Evolutionary conservation across 1,139 yeast species (phyloP), one percentile per base, ranked within the genome.

Genomic region (Kodamaea arcana): DNA sequence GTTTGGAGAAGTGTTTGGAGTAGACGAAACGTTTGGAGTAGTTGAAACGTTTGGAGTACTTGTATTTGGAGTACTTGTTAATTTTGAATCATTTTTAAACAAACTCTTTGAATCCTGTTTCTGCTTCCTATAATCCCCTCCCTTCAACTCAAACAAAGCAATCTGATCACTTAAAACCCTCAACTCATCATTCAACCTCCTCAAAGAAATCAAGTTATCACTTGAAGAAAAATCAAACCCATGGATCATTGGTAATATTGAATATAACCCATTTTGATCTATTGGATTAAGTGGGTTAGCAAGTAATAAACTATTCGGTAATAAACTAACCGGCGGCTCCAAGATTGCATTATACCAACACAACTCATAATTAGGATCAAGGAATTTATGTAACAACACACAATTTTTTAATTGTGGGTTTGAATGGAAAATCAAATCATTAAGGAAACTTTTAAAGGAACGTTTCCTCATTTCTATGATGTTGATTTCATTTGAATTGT

Each of bases 291-390:
- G 46, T 1, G 76, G 76, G 36, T 69, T 69, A 5, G 72, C 69
- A 22, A 69, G 51, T 22, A 70, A 47, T 33, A 68, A 50, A 38
- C 63, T 65, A 35, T 60, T 56, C 1, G 75, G 75, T 13, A 70
- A 50, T 31, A 58, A 47, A 38, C 55, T 67, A 3, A 61, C 64
- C 1, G 76, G 76, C 4, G 75, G 73, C 45, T 69, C 75, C 46
- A 60, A 59, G 31, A 69, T 50, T 6, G 75, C 76, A 50, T 67
- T 67, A 30, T 58, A 58, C 76, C 76, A 70, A 39, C 70, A 58
- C 41, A 63, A 52, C 44, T 70, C 76, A 44, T 69, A 69, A 50
- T 66, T 69, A 12, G 76, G 76, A 44, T 70, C 76, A 36, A 70
- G 52, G 40, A 70, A 70, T 46, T 70, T 70, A 40, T 62, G 69